phyloP scores from a whole-genome alignment of 352 stramenopile species.

The Phytophthora podocarpi region DNA sequence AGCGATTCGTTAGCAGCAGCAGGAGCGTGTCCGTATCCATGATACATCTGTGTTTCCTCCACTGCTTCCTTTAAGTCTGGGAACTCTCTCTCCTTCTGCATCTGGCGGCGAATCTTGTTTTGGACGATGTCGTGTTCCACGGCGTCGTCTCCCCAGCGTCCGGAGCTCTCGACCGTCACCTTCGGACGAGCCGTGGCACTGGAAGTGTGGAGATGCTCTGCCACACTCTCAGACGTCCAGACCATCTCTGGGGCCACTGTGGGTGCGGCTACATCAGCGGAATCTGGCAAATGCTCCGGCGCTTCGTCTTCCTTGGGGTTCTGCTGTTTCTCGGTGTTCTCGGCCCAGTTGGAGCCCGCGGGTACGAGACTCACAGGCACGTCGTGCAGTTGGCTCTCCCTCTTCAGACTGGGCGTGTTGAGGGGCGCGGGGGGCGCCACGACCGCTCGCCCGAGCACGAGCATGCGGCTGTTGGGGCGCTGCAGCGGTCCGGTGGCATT shows the following conservation, averaged over 20 bases:
- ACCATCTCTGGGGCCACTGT: slow-evolving; percentile 16
- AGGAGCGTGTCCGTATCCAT: slow-evolving; percentile 6
- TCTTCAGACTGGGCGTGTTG: slow-evolving; percentile 80
- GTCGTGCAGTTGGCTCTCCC: slow-evolving; percentile 57
- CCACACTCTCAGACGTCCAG: slow-evolving; percentile 36
- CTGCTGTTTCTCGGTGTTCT: slow-evolving; percentile 13
- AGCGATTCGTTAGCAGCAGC: slow-evolving; percentile 3
- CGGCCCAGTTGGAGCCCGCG: slow-evolving; percentile 46
- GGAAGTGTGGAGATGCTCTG: slow-evolving; percentile 28
- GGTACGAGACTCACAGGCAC: slow-evolving; percentile 46
- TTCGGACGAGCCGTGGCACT: background rate
- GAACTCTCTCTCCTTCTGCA: slow-evolving; percentile 45
- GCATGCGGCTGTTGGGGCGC: slow-evolving; percentile 48
- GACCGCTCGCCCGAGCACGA: slow-evolving; percentile 49
- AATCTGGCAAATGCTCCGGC: background rate
- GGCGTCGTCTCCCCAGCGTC: slow-evolving; percentile 77
- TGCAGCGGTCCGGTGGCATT: slow-evolving; percentile 28
- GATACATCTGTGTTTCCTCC: slow-evolving; percentile 16
- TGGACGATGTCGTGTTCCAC: slow-evolving; percentile 66
- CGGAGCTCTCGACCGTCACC: slow-evolving; percentile 23
- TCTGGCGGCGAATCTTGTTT: slow-evolving; percentile 30
- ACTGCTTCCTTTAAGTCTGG: slow-evolving; percentile 40
- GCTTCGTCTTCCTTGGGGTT: slow-evolving; percentile 2
- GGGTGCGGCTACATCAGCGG: background rate
- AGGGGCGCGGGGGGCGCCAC: slow-evolving; percentile 63